phyloP scores from a whole-genome alignment of 1,284 basidiomycete species.

The Coniferiporia sulphurascens region DNA sequence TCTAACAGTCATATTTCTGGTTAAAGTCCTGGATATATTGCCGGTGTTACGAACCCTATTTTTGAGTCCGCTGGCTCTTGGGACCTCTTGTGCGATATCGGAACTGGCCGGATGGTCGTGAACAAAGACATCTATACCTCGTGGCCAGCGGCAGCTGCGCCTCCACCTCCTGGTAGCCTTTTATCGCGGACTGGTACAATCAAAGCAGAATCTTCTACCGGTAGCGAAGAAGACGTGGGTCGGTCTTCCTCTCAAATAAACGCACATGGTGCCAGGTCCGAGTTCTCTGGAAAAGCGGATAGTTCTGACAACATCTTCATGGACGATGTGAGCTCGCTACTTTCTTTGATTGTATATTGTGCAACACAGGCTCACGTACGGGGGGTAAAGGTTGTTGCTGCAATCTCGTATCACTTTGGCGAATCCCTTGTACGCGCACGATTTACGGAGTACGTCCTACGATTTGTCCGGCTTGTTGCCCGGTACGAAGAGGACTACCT shows the following conservation, averaged over 20 bases:
- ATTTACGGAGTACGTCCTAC: constrained; percentile 70
- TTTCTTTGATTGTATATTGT: background rate
- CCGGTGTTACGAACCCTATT: constrained; percentile 94
- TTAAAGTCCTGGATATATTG: constrained; percentile 81
- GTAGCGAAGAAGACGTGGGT: constrained; percentile 59
- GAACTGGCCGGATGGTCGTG: constrained; percentile 79
- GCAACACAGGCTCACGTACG: background rate
- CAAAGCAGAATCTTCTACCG: constrained; percentile 53
- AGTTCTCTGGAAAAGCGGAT: constrained; percentile 54
- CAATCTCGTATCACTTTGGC: constrained; percentile 72
- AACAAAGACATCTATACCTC: constrained; percentile 73
- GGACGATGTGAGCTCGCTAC: constrained; percentile 69
- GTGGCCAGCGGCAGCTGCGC: constrained; percentile 44
- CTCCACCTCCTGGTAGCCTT: constrained; percentile 37
- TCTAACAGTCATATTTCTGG: background rate
- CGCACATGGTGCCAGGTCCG: constrained; percentile 36
- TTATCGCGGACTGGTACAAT: constrained; percentile 52
- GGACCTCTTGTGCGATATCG: constrained; percentile 91
- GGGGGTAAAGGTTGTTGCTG: constrained; percentile 52
- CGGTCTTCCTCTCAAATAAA: constrained; percentile 36
- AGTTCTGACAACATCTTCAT: constrained; percentile 82
- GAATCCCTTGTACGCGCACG: constrained; percentile 75
- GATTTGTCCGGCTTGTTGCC: constrained; percentile 74
- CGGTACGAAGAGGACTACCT: constrained; percentile 73
- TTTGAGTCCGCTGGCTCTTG: constrained; percentile 85